Conservation (phyloP, 106 monocot genomes). For the Platanthera guangdongensis region DNA sequence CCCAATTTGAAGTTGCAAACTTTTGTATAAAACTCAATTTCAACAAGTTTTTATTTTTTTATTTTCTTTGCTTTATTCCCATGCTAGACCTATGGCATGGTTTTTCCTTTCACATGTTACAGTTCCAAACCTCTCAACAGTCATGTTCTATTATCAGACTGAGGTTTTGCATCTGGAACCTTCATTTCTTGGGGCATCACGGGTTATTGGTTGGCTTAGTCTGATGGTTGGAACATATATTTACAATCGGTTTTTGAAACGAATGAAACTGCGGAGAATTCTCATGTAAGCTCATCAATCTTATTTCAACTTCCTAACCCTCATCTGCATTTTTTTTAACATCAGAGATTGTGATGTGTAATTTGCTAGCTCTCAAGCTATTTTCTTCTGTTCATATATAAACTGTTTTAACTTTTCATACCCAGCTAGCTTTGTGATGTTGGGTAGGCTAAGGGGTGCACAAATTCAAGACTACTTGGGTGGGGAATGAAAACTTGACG, state of each 20-base stretch:
- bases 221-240: slow-evolving; percentile 64
- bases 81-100: slow-evolving; percentile 77
- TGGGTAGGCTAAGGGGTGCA: no score
- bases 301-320: slow-evolving; percentile 1
- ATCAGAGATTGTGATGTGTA: background rate
- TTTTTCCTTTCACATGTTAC: slow-evolving; percentile 66
- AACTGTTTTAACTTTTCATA: background rate
- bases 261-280: slow-evolving; percentile 43
- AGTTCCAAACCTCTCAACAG: slow-evolving; percentile 73
- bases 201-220: slow-evolving; percentile 76
- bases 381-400: background rate
- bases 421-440: background rate
- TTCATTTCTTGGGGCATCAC: slow-evolving; percentile 65
- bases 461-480: no score
- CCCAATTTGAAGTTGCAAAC: slow-evolving; percentile 1
- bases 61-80: slow-evolving; percentile 4
- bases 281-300: slow-evolving; percentile 46
- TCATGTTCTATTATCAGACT: slow-evolving; percentile 85
- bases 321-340: background rate
- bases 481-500: no score
- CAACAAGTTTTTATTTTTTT: background rate
- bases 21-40: background rate
- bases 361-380: background rate
- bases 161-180: slow-evolving; percentile 65
- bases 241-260: slow-evolving; percentile 66